A percentile compares a stretch with the other conserved stretches of the same genome.
These are phyloP conservation scores for Serendipita vermifera DNA, from an alignment of 768 basidiomycete species.

Conservation along the genomic window DNA sequence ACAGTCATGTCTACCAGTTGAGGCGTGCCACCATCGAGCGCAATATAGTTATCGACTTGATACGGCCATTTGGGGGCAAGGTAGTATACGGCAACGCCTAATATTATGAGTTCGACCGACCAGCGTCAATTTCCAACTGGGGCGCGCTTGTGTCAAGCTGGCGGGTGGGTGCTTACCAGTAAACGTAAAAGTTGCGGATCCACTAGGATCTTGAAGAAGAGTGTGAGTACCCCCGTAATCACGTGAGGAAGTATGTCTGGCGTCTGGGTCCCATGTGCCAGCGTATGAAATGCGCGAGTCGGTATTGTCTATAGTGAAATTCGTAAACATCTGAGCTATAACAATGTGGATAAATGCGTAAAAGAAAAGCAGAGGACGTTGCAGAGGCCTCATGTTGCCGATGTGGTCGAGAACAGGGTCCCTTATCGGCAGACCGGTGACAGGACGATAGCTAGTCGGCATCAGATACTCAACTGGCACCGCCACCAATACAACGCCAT, in stretches of 20 bases:
- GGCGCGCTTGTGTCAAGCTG: not conserved
- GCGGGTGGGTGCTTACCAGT: not conserved
- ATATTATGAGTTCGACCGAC: not conserved
- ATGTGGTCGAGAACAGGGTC: too few relatives aligned
- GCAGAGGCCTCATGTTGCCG: too few relatives aligned
- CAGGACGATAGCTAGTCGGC: too few relatives aligned
- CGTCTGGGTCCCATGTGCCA: not conserved
- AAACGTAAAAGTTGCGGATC: not conserved
- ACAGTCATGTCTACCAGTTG: not conserved
- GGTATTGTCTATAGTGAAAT: not conserved
- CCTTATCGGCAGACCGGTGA: too few relatives aligned
- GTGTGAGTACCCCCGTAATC: not conserved
- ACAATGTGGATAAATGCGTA: too few relatives aligned
- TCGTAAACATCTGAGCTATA: too few relatives aligned
- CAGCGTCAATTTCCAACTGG: not conserved
- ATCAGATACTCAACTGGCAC: too few relatives aligned
- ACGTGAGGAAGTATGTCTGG: not conserved
- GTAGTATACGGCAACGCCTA: conserved; percentile 4
- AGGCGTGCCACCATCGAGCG: not conserved
- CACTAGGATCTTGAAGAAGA: not conserved
- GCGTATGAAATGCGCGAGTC: not conserved
- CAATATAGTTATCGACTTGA: not conserved
- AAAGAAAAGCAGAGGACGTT: too few relatives aligned
- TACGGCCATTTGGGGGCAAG: not conserved
- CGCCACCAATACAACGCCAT: too few relatives aligned